Base-by-base conservation (phyloP, 805 yeast genomes). In the Trichomonascus vanleenenianus region DNA sequence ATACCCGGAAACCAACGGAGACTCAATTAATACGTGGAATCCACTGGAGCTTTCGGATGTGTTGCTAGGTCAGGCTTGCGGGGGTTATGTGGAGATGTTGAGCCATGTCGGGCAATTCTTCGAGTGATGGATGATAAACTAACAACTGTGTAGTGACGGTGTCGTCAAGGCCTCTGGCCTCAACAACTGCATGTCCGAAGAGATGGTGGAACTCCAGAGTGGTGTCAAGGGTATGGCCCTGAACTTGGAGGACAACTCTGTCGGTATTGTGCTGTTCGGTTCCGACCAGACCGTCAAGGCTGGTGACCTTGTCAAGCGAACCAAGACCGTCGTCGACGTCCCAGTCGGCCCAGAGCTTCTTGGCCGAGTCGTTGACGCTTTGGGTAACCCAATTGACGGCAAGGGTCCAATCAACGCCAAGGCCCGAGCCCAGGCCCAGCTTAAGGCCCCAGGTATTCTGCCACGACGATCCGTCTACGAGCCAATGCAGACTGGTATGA, bases 211-310 rank as follows among this genome's bases (percentile, higher is more conserved):
- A 78, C 94, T 93, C 78, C 78, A 96, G 52, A 87, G 98, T 51
- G 98, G 99, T 79, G 97, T 91, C 64, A 87, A 89, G 76, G 99
- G 98, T 84, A 93, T 93, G 99, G 97, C 98, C 67, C 81, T 93
- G 70, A 93, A 93, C 83, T 85, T 93, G 82, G 99, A 93, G 78
- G 95, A 97, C 65, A 97, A 95, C 74, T 97, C 93, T 76, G 99
- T 93, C 71, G 99, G 99, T 87, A 83, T 93, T 69, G 99, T 93
- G 76, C 78, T 93, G 74, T 93, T 93, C 79, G 99, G 98, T 78
- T 89, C 97, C 58, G 99, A 93, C 74, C 82, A 96, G 73, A 81
- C 82, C 61, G 97, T 93, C 72, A 89, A 88, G 78, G 97, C 93
- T 79, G 97, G 98, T 77, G 96, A 93, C 75, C 83, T 95, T 68